Base-by-base conservation (phyloP, 139 green algal genomes). In the Coccomyxa sp. region DNA sequence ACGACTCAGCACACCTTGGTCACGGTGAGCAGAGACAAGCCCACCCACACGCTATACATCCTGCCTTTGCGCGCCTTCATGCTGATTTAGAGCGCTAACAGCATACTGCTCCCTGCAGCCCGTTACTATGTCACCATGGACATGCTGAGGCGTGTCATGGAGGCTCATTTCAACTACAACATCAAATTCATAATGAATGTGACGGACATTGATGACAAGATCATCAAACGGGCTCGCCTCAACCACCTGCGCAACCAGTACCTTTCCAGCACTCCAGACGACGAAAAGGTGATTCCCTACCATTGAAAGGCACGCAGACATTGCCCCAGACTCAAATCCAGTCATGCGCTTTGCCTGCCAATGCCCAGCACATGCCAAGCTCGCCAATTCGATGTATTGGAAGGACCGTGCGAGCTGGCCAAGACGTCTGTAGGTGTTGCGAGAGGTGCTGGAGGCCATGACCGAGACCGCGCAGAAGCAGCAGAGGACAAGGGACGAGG, bases 161-260 rank as follows among this genome's bases (percentile, higher is more conserved):
- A 97, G 79, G 95, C 97, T 83, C 97, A 97, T 82, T 98, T 98
- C 37, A 88, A 91, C 3, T 98, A 97, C 87, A 90, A 94, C 72
- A 79, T 93, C 27, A 85, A 93, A 38, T 97, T 93, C 75, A 89
- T 97, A 33, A 79, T 99, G 96, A 99, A 99, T 84, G 92, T 99
- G n/a, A 99, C 97, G 2, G 97, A 99, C 81, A 94, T 99, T 44
- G 97, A 99, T 79, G 97, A 99, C 87, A 99, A 99, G 86, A 99
- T 99, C 86, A 98, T 99, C 40, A 78, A 94, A 7, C 81, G 95
- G 4, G 97, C 97, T 9, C 86, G 96, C 7, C 82, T 91, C 4
- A 97, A 97, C 76, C 82, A 97, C 81, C 84, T 99, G 76, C 85
- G 99, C 70, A 44, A 85, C 5, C 58, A 87, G 29, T 99, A 97